phyloP scores from a whole-genome alignment of 768 basidiomycete genomes.

The Aureoboletus auriporus region DNA sequence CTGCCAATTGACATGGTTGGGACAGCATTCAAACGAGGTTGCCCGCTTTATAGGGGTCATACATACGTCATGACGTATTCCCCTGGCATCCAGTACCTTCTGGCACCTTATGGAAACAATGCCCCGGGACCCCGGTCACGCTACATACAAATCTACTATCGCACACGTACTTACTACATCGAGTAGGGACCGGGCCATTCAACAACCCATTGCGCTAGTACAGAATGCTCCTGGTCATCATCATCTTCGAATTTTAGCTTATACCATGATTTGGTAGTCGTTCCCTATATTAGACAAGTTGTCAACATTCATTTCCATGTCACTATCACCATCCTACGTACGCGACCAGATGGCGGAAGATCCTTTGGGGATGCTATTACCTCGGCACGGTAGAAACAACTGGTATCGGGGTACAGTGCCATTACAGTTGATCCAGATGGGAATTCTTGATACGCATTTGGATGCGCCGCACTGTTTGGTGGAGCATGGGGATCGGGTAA shows the following conservation, averaged over 20 bases:
- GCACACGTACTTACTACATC: no score
- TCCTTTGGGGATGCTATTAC: slow-evolving; percentile 66
- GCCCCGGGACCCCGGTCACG: no score
- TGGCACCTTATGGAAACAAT: neutral
- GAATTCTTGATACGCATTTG: slow-evolving; percentile 70
- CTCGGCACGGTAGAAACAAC: slow-evolving; percentile 86
- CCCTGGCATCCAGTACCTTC: slow-evolving; percentile 10
- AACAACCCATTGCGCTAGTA: slow-evolving; percentile 77
- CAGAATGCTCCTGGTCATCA: slow-evolving; percentile 75
- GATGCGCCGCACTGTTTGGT: slow-evolving; percentile 56
- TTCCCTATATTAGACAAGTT: slow-evolving; percentile 15
- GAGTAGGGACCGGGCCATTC: slow-evolving; percentile 58
- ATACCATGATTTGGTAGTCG: slow-evolving; percentile 55
- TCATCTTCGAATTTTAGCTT: slow-evolving; percentile 88
- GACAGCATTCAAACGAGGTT: neutral
- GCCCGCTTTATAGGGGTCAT: slow-evolving; percentile 8
- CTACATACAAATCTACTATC: no score
- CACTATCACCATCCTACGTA: slow-evolving; percentile 11
- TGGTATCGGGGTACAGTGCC: slow-evolving; percentile 89
- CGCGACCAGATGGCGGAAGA: slow-evolving; percentile 33
- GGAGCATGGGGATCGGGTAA: slow-evolving; percentile 69
- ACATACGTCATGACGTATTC: slow-evolving; percentile 7
- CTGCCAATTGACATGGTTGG: slow-evolving; percentile 61
- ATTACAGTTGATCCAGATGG: slow-evolving; percentile 68
- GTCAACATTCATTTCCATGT: slow-evolving; percentile 7